Percentiles rank a stretch among this genome's conserved stretches.
Evolutionary conservation across 805 yeast genomes (phyloP).

Genomic region (Teunomyces cretensis): DNA sequence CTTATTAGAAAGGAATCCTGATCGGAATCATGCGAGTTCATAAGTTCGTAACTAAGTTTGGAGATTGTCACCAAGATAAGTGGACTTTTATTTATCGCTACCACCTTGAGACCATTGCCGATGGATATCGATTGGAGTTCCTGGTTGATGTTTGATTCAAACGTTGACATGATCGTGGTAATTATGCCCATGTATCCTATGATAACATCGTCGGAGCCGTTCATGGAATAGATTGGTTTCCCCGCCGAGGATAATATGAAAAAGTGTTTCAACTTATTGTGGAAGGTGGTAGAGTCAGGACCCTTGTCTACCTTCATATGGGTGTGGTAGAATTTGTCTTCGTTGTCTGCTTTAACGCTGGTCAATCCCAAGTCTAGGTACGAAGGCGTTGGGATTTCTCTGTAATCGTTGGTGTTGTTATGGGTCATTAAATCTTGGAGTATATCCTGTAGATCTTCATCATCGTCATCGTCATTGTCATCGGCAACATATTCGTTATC

Average conservation of each 20-base stretch:
- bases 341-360: background rate
- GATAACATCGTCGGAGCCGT: constrained; percentile 66
- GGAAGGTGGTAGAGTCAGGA: constrained; percentile 17
- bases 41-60: constrained; percentile 48
- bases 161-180: constrained; percentile 75
- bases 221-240: constrained; percentile 79
- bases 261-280: constrained; percentile 58
- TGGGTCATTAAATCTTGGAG: constrained; percentile 22
- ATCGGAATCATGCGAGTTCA: constrained; percentile 13
- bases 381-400: background rate
- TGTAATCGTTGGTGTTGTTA: constrained; percentile 1
- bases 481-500: constrained; percentile 8
- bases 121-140: constrained; percentile 54
- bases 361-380: background rate
- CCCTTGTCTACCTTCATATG: constrained; percentile 18
- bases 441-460: constrained; percentile 23
- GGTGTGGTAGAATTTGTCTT: constrained; percentile 14
- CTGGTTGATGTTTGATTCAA: constrained; percentile 44
- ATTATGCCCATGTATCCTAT: constrained; percentile 76
- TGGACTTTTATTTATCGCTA: constrained; percentile 64
- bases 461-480: constrained; percentile 13
- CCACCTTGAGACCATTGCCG: constrained; percentile 49
- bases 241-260: constrained; percentile 83
- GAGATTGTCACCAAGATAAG: constrained; percentile 72
- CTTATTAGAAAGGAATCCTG: constrained; percentile 20